Evolutionary conservation across 2,329 filamentous ascomycete species (phyloP), one percentile per base, ranked within the genome.

Genomic region (Xylariaceae sp.): DNA sequence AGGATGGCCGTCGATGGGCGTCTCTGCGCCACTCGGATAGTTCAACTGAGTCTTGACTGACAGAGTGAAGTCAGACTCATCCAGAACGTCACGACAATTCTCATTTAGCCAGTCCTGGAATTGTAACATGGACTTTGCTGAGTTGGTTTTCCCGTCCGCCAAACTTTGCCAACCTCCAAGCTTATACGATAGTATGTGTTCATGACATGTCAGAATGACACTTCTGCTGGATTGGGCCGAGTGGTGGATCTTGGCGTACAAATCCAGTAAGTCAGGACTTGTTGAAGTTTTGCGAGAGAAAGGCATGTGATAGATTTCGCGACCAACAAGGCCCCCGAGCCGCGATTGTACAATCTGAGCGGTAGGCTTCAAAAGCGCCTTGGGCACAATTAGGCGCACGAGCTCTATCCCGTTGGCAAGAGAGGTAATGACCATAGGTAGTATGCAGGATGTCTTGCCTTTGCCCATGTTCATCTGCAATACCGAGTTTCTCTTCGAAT

Each of bases 391-490:
- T 0, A 86, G 69, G 3, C 81, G 64, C 0, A 77, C 73, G 0
- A 87, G 61, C 3, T 59, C 67, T 0, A 58, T 52, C 0, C 66
- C 64, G 35, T 85, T 64, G 0, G 78, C 76, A 0, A 85, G 56
- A 0, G 66, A 60, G 0, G 74, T 62, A 0, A 76, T 75, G 0
- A 83, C 73, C 29, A 85, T 80, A 0, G 83, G 83, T 0, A 83
- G 69, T 37, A 89, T 87, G 2, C 86, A 76, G 0, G 82, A 83
- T 0, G 79, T 80, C 47, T 87, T 87, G 0, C 83, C 83, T 52
- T 85, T 74, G 0, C 83, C 83, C 82, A 87, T 87, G 47, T 85
- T 85, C 2, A 87, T 58, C 51, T 86, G 81, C 65, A 85, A 73
- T 0, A 81, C 72, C 3, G 69, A 57, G 48, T 81, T 85, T 0